phyloP scores from a whole-genome alignment of 768 basidiomycete species.

The Lepiota subincarnata region DNA sequence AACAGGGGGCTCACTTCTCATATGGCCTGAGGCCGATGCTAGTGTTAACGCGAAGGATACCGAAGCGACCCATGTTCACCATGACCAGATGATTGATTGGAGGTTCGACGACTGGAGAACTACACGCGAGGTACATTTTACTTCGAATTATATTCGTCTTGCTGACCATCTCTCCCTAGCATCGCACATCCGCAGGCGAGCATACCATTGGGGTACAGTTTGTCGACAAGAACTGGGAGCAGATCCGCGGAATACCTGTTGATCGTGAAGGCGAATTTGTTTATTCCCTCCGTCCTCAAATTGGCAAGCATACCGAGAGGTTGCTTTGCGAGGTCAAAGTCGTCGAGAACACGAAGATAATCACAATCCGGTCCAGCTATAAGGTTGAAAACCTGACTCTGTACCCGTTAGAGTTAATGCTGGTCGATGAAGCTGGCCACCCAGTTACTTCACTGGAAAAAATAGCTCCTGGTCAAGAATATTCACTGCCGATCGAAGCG shows the following conservation, averaged over 20 bases:
- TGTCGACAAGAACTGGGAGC: constrained; percentile 85
- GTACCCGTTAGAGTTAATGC: constrained; percentile 86
- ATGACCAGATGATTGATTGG: constrained; percentile 86
- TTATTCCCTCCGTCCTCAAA: constrained; percentile 79
- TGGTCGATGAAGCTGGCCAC: constrained; percentile 83
- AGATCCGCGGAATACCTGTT: constrained; percentile 82
- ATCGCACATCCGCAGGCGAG: constrained; percentile 71
- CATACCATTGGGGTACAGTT: constrained; percentile 87
- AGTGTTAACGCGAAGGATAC: constrained; percentile 41
- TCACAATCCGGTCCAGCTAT: constrained; percentile 91
- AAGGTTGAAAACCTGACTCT: constrained; percentile 87
- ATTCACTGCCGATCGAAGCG: constrained; percentile 85
- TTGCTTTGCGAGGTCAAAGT: constrained; percentile 88
- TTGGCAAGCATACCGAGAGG: constrained; percentile 70
- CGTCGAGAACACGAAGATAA: constrained; percentile 88
- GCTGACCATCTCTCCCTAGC: constrained; percentile 6
- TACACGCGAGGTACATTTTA: constrained; percentile 73
- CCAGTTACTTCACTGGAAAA: constrained; percentile 79
- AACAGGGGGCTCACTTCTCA: constrained; percentile 78
- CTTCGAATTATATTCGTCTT: background rate
- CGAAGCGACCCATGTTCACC: constrained; percentile 55
- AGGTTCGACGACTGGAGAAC: constrained; percentile 95
- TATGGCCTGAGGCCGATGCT: constrained; percentile 82
- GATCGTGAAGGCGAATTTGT: constrained; percentile 91
- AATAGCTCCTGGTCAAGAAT: constrained; percentile 87